Evolutionary conservation across 352 stramenopile genomes (phyloP).

Genomic region (Globisporangium mamillatum): DNA sequence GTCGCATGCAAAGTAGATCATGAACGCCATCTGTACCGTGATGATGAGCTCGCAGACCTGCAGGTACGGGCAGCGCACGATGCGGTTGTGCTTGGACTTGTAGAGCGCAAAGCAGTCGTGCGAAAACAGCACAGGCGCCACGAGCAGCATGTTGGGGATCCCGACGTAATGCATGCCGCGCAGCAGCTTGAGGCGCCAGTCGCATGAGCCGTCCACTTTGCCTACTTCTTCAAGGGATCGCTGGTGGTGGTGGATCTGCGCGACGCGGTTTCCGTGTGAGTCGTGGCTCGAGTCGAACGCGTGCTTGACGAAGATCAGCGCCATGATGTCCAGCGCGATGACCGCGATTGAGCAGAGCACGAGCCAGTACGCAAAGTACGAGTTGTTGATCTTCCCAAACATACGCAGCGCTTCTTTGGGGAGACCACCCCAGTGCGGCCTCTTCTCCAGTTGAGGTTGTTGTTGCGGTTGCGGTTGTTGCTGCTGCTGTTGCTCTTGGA

Average conservation of each 20-base stretch:
- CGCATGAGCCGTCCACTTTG: conserved; percentile 17
- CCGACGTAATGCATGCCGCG: conserved; percentile 48
- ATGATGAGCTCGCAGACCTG: conserved; percentile 70
- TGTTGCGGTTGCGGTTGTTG: background rate
- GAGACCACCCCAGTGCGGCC: background rate
- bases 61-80: conserved; percentile 64
- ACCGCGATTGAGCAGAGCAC: conserved; percentile 53
- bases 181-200: conserved; percentile 36
- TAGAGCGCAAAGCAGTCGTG: conserved; percentile 49
- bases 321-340: conserved; percentile 38
- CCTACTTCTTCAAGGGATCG: conserved; percentile 12
- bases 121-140: conserved; percentile 57
- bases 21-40: conserved; percentile 44
- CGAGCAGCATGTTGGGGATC: conserved; percentile 52
- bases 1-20: conserved; percentile 53
- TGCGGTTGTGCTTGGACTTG: conserved; percentile 44
- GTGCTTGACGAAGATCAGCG: conserved; percentile 33
- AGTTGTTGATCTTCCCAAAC: conserved; percentile 54
- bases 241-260: background rate
- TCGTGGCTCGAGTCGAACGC: conserved; percentile 25
- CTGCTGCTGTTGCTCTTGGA: background rate
- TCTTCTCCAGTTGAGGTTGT: background rate
- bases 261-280: conserved; percentile 1
- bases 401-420: conserved; percentile 16
- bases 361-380: conserved; percentile 74